A percentile compares a stretch with the other conserved stretches of the same genome.
Evolutionary conservation across 768 basidiomycete genomes (phyloP).

Genomic region (Leucocoprinus birnbaumii): DNA sequence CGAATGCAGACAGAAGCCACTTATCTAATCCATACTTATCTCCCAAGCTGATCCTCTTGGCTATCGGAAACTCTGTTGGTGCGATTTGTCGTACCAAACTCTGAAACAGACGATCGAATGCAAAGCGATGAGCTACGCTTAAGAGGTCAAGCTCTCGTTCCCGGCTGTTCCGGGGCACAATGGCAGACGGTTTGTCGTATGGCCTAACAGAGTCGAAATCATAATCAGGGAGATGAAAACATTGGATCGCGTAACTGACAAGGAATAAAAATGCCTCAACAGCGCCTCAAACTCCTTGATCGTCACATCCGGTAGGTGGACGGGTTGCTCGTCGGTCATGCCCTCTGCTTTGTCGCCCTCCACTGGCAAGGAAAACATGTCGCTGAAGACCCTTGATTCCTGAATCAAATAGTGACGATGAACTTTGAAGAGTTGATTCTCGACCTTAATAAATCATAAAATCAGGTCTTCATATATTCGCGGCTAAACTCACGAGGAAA

Average conservation of each 20-base stretch:
- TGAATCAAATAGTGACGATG: conserved; percentile 36
- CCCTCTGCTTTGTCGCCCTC: conserved; percentile 24
- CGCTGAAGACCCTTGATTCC: conserved; percentile 36
- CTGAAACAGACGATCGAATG: conserved; percentile 31
- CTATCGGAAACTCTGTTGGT: conserved; percentile 18
- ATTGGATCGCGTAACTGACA: too few species aligned
- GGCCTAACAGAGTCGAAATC: too few species aligned
- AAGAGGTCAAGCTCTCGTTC: conserved; percentile 36
- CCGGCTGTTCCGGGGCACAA: too few species aligned
- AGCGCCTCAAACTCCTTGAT: conserved; percentile 28
- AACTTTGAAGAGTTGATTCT: conserved; percentile 25
- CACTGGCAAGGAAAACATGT: conserved; percentile 29
- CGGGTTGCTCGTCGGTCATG: conserved; percentile 26
- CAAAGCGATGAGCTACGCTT: conserved; percentile 36
- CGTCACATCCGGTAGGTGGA: conserved; percentile 30
- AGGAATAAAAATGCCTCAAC: too few species aligned
- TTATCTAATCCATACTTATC: conserved; percentile 30
- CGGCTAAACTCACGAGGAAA: conserved; percentile 17
- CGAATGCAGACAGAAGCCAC: conserved; percentile 39
- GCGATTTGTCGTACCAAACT: conserved; percentile 26
- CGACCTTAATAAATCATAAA: conserved; percentile 23
- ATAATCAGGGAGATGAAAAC: too few species aligned
- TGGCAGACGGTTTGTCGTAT: too few species aligned
- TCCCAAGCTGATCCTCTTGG: conserved; percentile 34
- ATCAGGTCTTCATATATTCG: not conserved